These are phyloP conservation scores for Beauveria medogensis DNA, from an alignment of 2,329 filamentous ascomycete genomes.

Conservation along the genomic window DNA sequence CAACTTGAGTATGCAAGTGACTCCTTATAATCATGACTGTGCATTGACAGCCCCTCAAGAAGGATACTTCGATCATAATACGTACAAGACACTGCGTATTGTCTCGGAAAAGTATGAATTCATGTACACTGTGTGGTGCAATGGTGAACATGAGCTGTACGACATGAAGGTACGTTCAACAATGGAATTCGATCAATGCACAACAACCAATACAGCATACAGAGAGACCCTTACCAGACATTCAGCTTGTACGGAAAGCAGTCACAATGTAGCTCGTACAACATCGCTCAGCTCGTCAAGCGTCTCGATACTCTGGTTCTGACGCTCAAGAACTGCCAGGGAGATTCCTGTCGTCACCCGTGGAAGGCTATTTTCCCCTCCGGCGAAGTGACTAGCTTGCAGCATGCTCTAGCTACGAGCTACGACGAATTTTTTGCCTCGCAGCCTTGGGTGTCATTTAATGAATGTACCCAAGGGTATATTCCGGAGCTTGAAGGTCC, in stretches of 20 bases:
- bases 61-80: slow-evolving; percentile 29
- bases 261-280: background rate
- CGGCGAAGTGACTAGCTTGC: slow-evolving; percentile 40
- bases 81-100: slow-evolving; percentile 44
- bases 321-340: slow-evolving; percentile 53
- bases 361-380: slow-evolving; percentile 48
- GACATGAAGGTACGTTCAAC: slow-evolving; percentile 36
- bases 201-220: background rate
- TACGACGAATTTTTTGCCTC: slow-evolving; percentile 46
- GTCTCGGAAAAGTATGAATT: slow-evolving; percentile 38
- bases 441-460: slow-evolving; percentile 41
- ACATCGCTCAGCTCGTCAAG: slow-evolving; percentile 15
- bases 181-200: background rate
- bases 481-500: slow-evolving; percentile 47
- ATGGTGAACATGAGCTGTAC: slow-evolving; percentile 38
- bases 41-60: slow-evolving; percentile 19
- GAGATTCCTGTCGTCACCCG: slow-evolving; percentile 40
- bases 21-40: too few relatives aligned
- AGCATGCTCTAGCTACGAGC: slow-evolving; percentile 37
- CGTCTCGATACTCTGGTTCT: slow-evolving; percentile 51
- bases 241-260: slow-evolving; percentile 15
- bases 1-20: slow-evolving; percentile 12
- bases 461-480: slow-evolving; percentile 46
- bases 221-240: slow-evolving; percentile 43
- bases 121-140: slow-evolving; percentile 50